phyloP scores from a whole-genome alignment of 176 grass and related monocot genomes.

The Oryza meridionalis region DNA sequence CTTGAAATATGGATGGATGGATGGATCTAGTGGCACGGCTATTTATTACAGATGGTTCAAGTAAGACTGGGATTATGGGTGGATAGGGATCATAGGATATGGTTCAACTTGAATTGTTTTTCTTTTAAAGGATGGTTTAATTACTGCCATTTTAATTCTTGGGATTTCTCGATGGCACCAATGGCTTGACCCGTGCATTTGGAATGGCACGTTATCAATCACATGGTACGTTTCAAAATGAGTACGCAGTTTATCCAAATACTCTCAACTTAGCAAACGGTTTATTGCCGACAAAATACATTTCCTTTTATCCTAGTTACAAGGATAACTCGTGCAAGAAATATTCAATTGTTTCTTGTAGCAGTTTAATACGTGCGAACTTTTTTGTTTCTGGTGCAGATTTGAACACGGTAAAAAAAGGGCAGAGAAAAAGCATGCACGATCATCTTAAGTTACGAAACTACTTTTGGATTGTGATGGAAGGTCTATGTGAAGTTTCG shows the following conservation, averaged over 20 bases:
- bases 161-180: not conserved
- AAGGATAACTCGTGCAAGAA: too few species aligned
- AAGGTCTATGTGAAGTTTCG: too few species aligned
- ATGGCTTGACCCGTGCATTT: not conserved
- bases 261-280: not conserved
- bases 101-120: not conserved
- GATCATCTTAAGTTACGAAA: too few species aligned
- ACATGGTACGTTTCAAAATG: rapidly evolving
- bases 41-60: not conserved
- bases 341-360: too few species aligned
- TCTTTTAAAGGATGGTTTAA: not conserved
- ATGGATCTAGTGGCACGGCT: not conserved
- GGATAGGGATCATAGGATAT: not conserved
- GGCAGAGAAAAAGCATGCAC: too few species aligned
- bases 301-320: too few species aligned
- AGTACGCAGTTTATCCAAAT: not conserved
- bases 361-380: too few species aligned
- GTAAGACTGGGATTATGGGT: not conserved
- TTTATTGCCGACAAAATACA: not conserved
- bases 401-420: too few species aligned
- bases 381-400: too few species aligned
- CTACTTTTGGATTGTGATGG: too few species aligned
- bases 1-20: not conserved
- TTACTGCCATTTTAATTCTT: not conserved
- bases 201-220: not conserved